Evolutionary conservation across 148 eudicot species (phyloP).

Genomic region (Limonium bicolor): DNA sequence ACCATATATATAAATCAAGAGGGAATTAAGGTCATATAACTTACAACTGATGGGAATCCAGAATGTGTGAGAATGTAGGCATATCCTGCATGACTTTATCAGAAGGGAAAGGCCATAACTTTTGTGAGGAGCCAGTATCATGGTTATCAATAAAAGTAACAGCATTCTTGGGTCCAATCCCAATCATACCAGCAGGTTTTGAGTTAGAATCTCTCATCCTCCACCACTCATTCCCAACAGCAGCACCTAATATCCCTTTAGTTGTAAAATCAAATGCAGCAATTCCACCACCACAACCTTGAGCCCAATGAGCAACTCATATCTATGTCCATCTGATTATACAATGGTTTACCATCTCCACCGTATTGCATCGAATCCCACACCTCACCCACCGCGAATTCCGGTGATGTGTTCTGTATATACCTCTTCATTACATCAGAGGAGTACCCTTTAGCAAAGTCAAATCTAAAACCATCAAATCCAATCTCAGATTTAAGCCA

Average conservation of each 20-base stretch:
- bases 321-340: conserved; percentile 37
- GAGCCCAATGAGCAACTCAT: conserved; percentile 36
- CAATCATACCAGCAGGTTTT: conserved; percentile 34
- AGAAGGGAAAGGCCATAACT: conserved; percentile 40
- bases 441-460: conserved; percentile 50
- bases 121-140: conserved; percentile 43
- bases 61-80: conserved; percentile 35
- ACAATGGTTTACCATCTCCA: conserved; percentile 21
- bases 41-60: conserved; percentile 6
- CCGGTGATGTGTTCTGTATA: conserved; percentile 23
- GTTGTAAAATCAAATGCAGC: conserved; percentile 54
- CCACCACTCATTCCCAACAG: conserved; percentile 43
- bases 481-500: conserved; percentile 31
- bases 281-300: conserved; percentile 27
- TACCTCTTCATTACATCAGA: conserved; percentile 30
- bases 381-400: conserved; percentile 16
- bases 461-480: conserved; percentile 47
- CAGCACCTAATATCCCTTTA: conserved; percentile 48
- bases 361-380: conserved; percentile 30
- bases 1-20: not conserved
- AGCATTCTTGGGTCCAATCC: conserved; percentile 31
- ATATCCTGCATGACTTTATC: conserved; percentile 35
- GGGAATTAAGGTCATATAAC: not conserved
- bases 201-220: conserved; percentile 45
- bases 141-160: conserved; percentile 60